Evolutionary conservation across 2,329 filamentous ascomycete species (phyloP).

Genomic region (Xylaria sp.): DNA sequence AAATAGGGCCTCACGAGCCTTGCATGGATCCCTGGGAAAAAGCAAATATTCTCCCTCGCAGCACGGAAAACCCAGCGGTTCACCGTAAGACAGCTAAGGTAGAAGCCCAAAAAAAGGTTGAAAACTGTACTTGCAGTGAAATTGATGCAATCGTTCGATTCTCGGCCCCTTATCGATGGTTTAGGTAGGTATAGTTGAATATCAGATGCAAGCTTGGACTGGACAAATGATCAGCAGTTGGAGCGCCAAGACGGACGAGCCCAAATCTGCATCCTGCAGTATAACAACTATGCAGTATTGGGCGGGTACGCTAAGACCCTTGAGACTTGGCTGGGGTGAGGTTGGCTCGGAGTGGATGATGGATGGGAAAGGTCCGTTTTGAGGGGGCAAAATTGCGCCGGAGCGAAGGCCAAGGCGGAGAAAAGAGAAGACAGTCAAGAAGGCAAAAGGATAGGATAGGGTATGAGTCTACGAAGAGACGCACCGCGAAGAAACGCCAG

Average conservation of each 20-base stretch:
- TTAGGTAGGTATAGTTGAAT: not conserved
- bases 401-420: not conserved
- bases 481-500: slow-evolving; percentile 1
- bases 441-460: not conserved
- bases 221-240: slow-evolving; percentile 28
- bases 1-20: slow-evolving; percentile 14
- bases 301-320: slow-evolving; percentile 13
- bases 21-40: slow-evolving; percentile 1
- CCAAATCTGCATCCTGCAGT: slow-evolving; percentile 16
- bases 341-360: slow-evolving; percentile 26
- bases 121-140: slow-evolving; percentile 5
- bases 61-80: not conserved
- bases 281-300: slow-evolving; percentile 8
- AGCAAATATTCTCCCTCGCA: not conserved
- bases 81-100: not conserved
- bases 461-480: slow-evolving; percentile 3
- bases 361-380: slow-evolving; percentile 10
- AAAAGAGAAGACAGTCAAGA: not conserved
- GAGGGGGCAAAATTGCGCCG: slow-evolving; percentile 7
- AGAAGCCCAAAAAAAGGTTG: not conserved
- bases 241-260: slow-evolving; percentile 30
- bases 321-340: slow-evolving; percentile 23
- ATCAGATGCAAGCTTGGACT: slow-evolving; percentile 24
- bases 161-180: not conserved
- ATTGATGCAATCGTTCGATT: slow-evolving; percentile 12